Base-by-base conservation (phyloP, 2,329 filamentous ascomycete genomes). In the Mycocentrospora acerina region DNA sequence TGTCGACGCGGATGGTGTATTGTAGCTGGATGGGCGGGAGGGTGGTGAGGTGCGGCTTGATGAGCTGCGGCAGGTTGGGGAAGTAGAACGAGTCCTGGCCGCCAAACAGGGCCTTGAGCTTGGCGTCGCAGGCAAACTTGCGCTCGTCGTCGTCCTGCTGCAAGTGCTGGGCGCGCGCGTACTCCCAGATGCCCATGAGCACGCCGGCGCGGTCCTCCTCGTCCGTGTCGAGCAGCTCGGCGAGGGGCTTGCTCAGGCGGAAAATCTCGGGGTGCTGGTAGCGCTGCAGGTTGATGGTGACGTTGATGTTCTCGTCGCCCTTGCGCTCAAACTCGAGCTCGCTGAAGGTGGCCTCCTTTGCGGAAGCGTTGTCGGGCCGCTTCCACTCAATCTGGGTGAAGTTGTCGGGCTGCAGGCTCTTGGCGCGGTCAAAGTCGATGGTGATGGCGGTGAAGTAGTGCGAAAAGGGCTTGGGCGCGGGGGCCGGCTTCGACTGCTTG, bases 121-220 rank as follows among this genome's bases (percentile, higher is more conserved):
- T 77, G 29, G 90, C 85, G 61, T 98, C 91, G 61, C 93, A 97
- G 26, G 88, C 85, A 55, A 98, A 91, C 44, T 87, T 86, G 46
- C 93, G 81, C 73, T 93, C 93, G 64, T 98, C 93, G 44, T 97
- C 91, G 50, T 95, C 90, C 63, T 96, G 91, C 65, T 95, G 89
- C 31, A 98, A 74, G 13, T 85, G 83, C 75, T 88, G 86, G 14
- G 87, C 77, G 54, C 88, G 85, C 51, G 95, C 87, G 59, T 98
- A 98, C 63, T 96, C 90, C 89, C 90, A 98, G 22, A 98, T 79
- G 11, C 87, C 90, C 76, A 94, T 88, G 18, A 95, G 83, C 6
- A 90, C 86, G 46, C 93, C 90, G 26, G 89, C 85, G 19, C 90
- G 84, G 18, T 93, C 91, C 34, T 89, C 91, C 67, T 95, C 89